phyloP scores from a whole-genome alignment of 768 basidiomycete species.

The Auriscalpium vulgare region DNA sequence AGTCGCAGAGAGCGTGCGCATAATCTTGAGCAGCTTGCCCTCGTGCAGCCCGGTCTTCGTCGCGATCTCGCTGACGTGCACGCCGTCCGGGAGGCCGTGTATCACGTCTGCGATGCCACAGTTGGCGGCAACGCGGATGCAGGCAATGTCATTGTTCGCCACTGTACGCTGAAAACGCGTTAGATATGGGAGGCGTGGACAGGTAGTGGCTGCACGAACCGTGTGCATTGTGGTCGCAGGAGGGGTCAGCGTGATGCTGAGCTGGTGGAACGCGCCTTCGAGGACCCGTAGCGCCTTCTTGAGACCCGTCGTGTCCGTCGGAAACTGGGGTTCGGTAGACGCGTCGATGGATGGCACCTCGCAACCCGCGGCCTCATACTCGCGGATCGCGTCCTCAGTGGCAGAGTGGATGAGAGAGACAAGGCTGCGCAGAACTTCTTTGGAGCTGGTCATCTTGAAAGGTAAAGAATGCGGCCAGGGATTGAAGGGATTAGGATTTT shows the following conservation, averaged over 20 bases:
- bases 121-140: constrained; percentile 18
- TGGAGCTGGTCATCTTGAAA: not conserved
- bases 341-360: not conserved
- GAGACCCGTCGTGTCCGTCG: not conserved
- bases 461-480: too few species aligned
- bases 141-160: constrained; percentile 20
- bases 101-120: constrained; percentile 23
- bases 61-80: constrained; percentile 22
- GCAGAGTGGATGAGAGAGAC: not conserved
- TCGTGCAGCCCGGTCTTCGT: constrained; percentile 18
- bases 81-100: constrained; percentile 19
- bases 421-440: not conserved
- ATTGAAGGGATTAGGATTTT: too few species aligned
- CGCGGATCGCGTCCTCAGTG: not conserved
- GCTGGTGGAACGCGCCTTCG: not conserved
- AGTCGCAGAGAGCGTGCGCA: constrained; percentile 23
- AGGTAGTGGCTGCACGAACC: not conserved
- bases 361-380: not conserved
- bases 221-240: not conserved
- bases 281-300: not conserved
- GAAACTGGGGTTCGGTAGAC: not conserved
- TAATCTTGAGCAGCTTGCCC: constrained; percentile 23
- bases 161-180: not conserved
- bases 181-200: too few species aligned
- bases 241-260: not conserved